A percentile compares a stretch with the other conserved stretches of the same genome.
Evolutionary conservation across 805 yeast species (phyloP).

Genomic region (Candida taoyuanica): DNA sequence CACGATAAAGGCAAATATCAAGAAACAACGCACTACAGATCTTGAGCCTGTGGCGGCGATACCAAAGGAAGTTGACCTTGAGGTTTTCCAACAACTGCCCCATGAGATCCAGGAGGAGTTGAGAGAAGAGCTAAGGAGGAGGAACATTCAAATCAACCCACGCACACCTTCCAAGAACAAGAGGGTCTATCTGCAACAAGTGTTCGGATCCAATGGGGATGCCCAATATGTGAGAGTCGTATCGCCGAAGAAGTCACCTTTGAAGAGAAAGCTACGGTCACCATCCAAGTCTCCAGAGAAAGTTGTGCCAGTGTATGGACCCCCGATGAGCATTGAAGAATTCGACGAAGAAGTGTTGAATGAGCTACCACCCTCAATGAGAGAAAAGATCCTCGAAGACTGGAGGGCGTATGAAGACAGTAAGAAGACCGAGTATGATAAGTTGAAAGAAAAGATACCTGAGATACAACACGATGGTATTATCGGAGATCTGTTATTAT

Average conservation of each 20-base stretch:
- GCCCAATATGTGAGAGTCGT: conserved; percentile 18
- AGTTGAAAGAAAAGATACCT: conserved; percentile 10
- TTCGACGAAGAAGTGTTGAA: conserved; percentile 22
- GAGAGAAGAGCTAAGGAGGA: conserved; percentile 42
- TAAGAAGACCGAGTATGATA: conserved; percentile 12
- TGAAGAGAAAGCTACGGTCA: conserved; percentile 13
- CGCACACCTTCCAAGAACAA: conserved; percentile 21
- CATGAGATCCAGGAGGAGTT: conserved; percentile 59
- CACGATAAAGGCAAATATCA: conserved; percentile 13
- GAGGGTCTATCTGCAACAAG: conserved; percentile 21
- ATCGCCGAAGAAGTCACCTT: conserved; percentile 15
- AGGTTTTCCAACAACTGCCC: conserved; percentile 64
- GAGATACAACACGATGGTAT: neutral
- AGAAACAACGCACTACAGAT: conserved; percentile 14
- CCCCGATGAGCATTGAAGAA: conserved; percentile 7
- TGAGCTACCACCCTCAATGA: conserved; percentile 22
- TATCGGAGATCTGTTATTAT: conserved; percentile 1
- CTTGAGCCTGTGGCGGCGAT: conserved; percentile 18
- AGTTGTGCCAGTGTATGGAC: neutral
- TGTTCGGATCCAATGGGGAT: conserved; percentile 15
- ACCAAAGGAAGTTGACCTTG: conserved; percentile 50
- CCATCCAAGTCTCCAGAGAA: conserved; percentile 15
- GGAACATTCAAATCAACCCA: conserved; percentile 29
- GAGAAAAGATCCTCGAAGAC: conserved; percentile 18
- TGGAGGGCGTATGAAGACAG: conserved; percentile 17